Percentiles rank a stretch among this genome's conserved stretches.
These are phyloP conservation scores for Pecoramyces ruminantium DNA, from an alignment of 192 early-diverging fungal genomes.

Conservation along the genomic window DNA sequence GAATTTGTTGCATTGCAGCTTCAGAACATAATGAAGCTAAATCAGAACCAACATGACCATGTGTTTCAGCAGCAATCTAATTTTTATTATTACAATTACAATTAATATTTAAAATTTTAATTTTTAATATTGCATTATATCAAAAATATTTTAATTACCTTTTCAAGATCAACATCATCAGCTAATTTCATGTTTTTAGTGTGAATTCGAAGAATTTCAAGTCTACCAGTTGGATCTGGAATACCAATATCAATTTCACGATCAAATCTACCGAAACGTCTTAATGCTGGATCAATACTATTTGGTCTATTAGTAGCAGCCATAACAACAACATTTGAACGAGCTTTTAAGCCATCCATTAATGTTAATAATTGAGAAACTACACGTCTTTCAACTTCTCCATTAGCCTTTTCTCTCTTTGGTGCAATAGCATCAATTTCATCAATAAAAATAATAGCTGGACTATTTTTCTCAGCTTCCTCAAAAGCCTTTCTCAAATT, in stretches of 20 bases:
- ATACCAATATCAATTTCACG: slow-evolving; percentile 99
- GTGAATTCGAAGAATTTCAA: slow-evolving; percentile 98
- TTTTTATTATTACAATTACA: neutral
- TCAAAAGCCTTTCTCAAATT: slow-evolving; percentile 98
- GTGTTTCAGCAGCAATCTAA: slow-evolving; percentile 87
- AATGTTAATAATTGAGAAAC: slow-evolving; percentile 95
- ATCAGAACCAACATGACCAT: slow-evolving; percentile 95
- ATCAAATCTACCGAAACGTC: slow-evolving; percentile 98
- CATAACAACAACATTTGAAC: slow-evolving; percentile 96
- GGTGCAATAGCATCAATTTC: slow-evolving; percentile 98
- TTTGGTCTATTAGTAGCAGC: slow-evolving; percentile 98
- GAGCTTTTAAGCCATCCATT: slow-evolving; percentile 95
- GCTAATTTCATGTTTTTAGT: slow-evolving; percentile 99
- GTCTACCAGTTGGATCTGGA: slow-evolving; percentile 90
- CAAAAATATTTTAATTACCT: slow-evolving; percentile 11
- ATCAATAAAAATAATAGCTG: slow-evolving; percentile 97
- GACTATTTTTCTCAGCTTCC: slow-evolving; percentile 94
- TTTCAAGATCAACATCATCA: slow-evolving; percentile 92
- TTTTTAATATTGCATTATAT: neutral
- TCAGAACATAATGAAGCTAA: slow-evolving; percentile 94
- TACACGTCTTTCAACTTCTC: slow-evolving; percentile 96
- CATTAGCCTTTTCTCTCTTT: slow-evolving; percentile 95
- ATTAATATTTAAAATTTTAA: neutral
- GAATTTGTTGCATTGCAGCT: slow-evolving; percentile 99
- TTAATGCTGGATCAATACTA: slow-evolving; percentile 92